Percentiles rank a stretch among this genome's conserved stretches.
Evolutionary conservation across 169 alveolate genomes (phyloP).

Genomic region (Eimeria maxima): DNA sequence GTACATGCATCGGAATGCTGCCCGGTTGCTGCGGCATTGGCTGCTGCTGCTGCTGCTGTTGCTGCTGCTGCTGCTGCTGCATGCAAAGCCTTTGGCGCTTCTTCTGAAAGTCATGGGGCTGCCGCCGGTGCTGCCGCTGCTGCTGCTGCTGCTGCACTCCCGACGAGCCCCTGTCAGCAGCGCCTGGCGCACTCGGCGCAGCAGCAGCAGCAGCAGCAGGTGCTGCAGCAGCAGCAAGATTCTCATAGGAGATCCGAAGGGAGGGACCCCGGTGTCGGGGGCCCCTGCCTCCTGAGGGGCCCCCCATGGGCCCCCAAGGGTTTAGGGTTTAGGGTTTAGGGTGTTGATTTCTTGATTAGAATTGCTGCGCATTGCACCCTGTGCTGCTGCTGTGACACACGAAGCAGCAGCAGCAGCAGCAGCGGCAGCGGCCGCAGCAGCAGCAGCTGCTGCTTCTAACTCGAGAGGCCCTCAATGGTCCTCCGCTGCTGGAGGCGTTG

Average conservation of each 20-base stretch:
- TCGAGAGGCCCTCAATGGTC: too few relatives aligned
- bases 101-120: background rate
- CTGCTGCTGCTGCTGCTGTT: background rate
- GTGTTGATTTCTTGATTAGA: background rate
- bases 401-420: too few relatives aligned
- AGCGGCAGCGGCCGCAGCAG: too few relatives aligned
- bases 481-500: too few relatives aligned
- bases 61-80: too few relatives aligned
- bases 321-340: conserved; percentile 30
- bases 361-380: too few relatives aligned
- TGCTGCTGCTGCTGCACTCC: conserved; percentile 12
- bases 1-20: background rate
- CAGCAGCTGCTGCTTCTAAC: background rate
- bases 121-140: background rate
- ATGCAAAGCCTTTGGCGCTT: background rate
- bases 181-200: too few relatives aligned
- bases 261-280: conserved; percentile 32
- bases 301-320: conserved; percentile 40
- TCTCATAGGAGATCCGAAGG: background rate
- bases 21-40: background rate
- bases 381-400: too few relatives aligned
- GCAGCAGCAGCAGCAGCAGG: too few relatives aligned
- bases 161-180: background rate
- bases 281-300: conserved; percentile 10
- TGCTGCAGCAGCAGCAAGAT: conserved; percentile 12